A percentile compares a stretch with the other conserved stretches of the same genome.
These are phyloP conservation scores for Parmales sp. DNA, from an alignment of 108 stramenopile species.

Conservation along the genomic window DNA sequence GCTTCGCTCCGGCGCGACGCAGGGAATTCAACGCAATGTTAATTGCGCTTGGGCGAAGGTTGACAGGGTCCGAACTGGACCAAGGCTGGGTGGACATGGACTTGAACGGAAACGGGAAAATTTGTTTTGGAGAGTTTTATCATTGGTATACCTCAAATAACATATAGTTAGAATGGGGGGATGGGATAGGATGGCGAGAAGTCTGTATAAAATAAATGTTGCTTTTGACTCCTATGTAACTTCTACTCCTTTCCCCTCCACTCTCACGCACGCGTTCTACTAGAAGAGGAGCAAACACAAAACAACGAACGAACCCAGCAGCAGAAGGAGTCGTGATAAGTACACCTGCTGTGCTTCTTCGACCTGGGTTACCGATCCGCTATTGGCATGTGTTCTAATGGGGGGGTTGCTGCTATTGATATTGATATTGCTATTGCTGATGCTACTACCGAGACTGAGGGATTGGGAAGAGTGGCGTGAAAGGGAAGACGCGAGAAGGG, in stretches of 20 bases:
- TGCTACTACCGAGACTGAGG: not conserved
- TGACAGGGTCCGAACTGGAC: conserved; percentile 25
- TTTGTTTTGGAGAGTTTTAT: conserved; percentile 45
- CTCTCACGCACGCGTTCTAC: no score
- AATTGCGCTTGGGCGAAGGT: conserved; percentile 25
- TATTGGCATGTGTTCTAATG: not conserved
- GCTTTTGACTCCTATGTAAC: not conserved
- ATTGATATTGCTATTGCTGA: not conserved
- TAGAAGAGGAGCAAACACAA: not conserved
- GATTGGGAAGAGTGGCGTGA: not conserved
- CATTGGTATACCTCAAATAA: conserved; percentile 25
- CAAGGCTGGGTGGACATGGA: conserved; percentile 31
- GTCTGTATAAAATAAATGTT: not conserved
- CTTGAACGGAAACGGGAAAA: conserved; percentile 25
- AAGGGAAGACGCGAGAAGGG: no score
- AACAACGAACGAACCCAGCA: not conserved
- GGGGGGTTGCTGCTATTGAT: not conserved
- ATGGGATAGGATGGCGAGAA: not conserved
- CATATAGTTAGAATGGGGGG: not conserved
- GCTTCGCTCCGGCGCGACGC: no score
- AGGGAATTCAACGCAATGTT: no score
- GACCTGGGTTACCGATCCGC: no score
- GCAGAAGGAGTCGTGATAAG: not conserved
- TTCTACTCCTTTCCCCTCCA: not conserved
- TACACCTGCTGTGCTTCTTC: no score